These are phyloP conservation scores for Castanospermum australe DNA, from an alignment of 306 rosid genomes.

Conservation along the genomic window DNA sequence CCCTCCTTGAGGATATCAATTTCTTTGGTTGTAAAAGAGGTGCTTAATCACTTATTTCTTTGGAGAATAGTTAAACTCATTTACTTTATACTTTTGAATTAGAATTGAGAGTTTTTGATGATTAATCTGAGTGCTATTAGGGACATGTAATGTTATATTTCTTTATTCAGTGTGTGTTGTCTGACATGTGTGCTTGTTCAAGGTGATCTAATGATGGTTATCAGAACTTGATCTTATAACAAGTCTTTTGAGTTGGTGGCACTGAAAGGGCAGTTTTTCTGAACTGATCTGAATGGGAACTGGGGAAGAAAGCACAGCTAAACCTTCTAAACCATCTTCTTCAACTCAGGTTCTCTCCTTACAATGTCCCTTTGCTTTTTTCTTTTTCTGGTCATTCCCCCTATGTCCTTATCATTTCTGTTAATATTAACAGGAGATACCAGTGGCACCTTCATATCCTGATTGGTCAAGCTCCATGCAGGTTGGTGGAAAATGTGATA, in stretches of 20 bases:
- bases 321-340: slow-evolving; percentile 64
- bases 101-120: neutral
- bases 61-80: neutral
- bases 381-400: neutral
- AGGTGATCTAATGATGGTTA: slow-evolving; percentile 35
- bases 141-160: neutral
- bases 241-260: slow-evolving; percentile 14
- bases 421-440: slow-evolving; percentile 58
- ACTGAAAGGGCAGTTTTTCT: slow-evolving; percentile 19
- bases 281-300: slow-evolving; percentile 68
- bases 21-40: neutral
- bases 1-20: neutral
- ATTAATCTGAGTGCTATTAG: neutral
- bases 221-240: slow-evolving; percentile 17
- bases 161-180: neutral
- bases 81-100: neutral
- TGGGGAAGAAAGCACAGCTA: slow-evolving; percentile 85
- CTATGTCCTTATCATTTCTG: neutral
- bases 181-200: slow-evolving; percentile 18
- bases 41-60: neutral
- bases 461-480: slow-evolving; percentile 98
- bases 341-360: slow-evolving; percentile 60
- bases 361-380: neutral
- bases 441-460: slow-evolving; percentile 68
- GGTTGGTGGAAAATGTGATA: slow-evolving; percentile 45